phyloP scores from a whole-genome alignment of 116 monocot genomes.

The Papilionanthe hybrid region DNA sequence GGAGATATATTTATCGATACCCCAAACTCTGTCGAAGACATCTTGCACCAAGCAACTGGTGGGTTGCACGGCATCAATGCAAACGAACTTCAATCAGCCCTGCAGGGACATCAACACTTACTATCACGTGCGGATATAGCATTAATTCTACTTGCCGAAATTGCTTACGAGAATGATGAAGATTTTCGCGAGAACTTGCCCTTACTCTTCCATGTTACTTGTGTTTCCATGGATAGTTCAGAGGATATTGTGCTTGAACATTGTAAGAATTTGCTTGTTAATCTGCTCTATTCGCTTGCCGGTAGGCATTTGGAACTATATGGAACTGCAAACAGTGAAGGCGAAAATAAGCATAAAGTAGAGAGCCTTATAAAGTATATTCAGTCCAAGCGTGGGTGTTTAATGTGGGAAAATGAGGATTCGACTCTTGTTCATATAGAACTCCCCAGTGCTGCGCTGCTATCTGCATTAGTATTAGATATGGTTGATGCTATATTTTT shows the following conservation, averaged over 20 bases:
- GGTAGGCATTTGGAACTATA: conserved; percentile 92
- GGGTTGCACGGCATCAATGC: conserved; percentile 66
- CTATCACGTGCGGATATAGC: conserved; percentile 94
- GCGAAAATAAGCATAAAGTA: conserved; percentile 89
- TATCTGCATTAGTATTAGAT: conserved; percentile 82
- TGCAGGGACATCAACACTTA: conserved; percentile 79
- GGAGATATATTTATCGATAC: conserved; percentile 75
- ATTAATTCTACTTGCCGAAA: conserved; percentile 89
- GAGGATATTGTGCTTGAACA: conserved; percentile 98
- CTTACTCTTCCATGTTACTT: conserved; percentile 85
- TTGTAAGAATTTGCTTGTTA: conserved; percentile 90
- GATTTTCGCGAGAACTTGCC: conserved; percentile 97
- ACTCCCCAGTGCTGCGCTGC: conserved; percentile 69
- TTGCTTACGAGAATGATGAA: conserved; percentile 99
- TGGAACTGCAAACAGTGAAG: conserved; percentile 69
- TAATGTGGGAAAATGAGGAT: conserved; percentile 99
- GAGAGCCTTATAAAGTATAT: conserved; percentile 95
- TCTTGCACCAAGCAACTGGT: conserved; percentile 46
- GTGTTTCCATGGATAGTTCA: conserved; percentile 98
- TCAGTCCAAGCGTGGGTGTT: conserved; percentile 84
- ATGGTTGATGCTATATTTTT: conserved; percentile 98
- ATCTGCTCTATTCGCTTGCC: conserved; percentile 92
- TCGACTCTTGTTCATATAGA: conserved; percentile 69
- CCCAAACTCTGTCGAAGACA: conserved; percentile 80
- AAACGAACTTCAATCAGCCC: conserved; percentile 74